phyloP scores from a whole-genome alignment of 768 basidiomycete species.

The Pilatotrama ljubarskyi region DNA sequence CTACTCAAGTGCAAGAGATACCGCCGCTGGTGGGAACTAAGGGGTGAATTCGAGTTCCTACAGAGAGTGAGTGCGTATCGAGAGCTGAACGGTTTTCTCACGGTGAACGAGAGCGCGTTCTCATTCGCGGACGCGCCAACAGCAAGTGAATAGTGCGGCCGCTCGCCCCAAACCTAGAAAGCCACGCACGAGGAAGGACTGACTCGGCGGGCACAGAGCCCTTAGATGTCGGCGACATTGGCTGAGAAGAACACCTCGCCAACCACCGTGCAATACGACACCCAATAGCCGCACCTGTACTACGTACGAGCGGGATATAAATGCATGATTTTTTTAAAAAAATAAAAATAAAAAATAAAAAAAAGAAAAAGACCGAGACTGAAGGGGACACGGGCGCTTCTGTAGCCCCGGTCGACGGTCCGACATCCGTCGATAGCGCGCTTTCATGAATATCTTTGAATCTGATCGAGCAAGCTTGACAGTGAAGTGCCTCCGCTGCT shows the following conservation, averaged over 20 bases:
- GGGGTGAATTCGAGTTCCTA: conserved; percentile 10
- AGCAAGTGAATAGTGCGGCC: no score
- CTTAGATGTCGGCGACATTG: conserved; percentile 11
- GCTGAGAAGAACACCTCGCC: conserved; percentile 3
- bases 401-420: no score
- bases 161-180: no score
- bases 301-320: conserved; percentile 1
- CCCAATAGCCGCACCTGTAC: background rate
- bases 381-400: no score
- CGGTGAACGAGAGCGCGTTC: conserved; percentile 11
- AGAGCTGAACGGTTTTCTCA: conserved; percentile 1
- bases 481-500: no score
- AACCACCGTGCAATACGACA: background rate
- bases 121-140: conserved; percentile 9
- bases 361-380: background rate
- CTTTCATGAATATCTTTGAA: no score
- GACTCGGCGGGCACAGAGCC: background rate
- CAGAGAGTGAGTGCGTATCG: conserved; percentile 1
- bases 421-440: no score
- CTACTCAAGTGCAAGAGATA: background rate
- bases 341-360: background rate
- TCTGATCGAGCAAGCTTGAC: no score
- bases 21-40: conserved; percentile 8
- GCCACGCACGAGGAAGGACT: no score
- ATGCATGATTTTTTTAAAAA: background rate